Base-by-base conservation (phyloP, 257 asterid genomes). In the Nicotiana benthamiana region DNA sequence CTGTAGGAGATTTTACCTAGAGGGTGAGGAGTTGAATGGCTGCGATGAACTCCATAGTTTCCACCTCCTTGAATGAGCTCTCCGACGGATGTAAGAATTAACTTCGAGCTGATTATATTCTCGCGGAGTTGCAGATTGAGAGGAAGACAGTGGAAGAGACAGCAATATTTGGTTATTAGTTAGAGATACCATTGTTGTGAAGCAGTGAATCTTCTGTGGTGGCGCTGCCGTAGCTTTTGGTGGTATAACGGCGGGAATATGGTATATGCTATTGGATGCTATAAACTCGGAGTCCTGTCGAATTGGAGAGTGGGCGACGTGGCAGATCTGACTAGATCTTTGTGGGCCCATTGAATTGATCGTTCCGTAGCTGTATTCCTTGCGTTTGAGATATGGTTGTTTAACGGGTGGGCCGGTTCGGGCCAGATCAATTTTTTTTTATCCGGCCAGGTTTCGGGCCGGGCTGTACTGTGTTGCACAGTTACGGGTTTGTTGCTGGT, bases 301-400 rank as follows among this genome's bases (percentile, higher is more conserved):
- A 51, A 51, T 51, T 51, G 54, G 18, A 51, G 18, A 3, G 56
- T 3, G 48, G 16, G 56, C 56, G 6, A 51, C 56, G 56, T 51
- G 56, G 56, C 56, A 51, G 56, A 51, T 51, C 56, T 51, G 56
- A 11, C 18, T n/a, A 12, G 36, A 24, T 46, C 13, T 22, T 46
- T 72, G 22, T 72, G 60, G 78, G 48, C 78, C 78, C 78, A 24
- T 43, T 22, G 60, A 72, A 72, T 72, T 68, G 32, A 72, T 72
- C 18, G 53, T 34, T 8, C 22, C 24, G 1, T 22, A 30, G 48
- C 8, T 63, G 22, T 26, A 62, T 0, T 0, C 22, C 22, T 28
- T 28, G 75, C 52, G 75, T 66, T 66, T 66, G 52, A 32, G 75
- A n/a, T n/a, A n/a, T n/a, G n/a, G n/a, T n/a, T n/a, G n/a, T n/a